phyloP scores from a whole-genome alignment of 2,329 filamentous ascomycete genomes.

The Reticulascus tulasneorum region DNA sequence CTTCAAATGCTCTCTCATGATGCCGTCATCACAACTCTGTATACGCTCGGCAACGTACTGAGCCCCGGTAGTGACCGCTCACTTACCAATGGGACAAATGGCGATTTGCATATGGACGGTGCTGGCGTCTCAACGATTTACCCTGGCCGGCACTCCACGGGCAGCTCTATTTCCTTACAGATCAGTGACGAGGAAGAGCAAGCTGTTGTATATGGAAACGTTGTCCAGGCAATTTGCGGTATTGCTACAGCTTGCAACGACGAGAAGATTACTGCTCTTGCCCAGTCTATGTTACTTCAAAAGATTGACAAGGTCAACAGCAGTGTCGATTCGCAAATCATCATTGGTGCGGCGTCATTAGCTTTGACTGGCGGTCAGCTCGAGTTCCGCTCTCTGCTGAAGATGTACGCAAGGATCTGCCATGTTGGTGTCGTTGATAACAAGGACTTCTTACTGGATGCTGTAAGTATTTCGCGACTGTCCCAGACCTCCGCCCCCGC shows the following conservation, averaged over 20 bases:
- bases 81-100: conserved; percentile 49
- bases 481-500: neutral
- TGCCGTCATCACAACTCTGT: conserved; percentile 89
- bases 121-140: conserved; percentile 49
- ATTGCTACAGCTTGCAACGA: conserved; percentile 80
- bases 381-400: conserved; percentile 82
- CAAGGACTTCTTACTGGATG: conserved; percentile 63
- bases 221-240: conserved; percentile 94
- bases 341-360: conserved; percentile 74
- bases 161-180: conserved; percentile 76
- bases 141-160: conserved; percentile 54
- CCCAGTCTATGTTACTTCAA: conserved; percentile 93
- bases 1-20: conserved; percentile 83
- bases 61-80: conserved; percentile 63
- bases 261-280: conserved; percentile 87
- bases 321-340: conserved; percentile 78
- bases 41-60: conserved; percentile 92
- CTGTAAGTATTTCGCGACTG: conserved; percentile 48
- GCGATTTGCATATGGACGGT: conserved; percentile 26
- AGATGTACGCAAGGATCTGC: conserved; percentile 73
- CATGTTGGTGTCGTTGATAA: conserved; percentile 69
- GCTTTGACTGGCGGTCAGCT: conserved; percentile 72
- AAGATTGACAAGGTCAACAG: conserved; percentile 84
- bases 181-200: conserved; percentile 75
- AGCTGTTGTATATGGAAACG: conserved; percentile 72